A percentile compares a stretch with the other conserved stretches of the same genome.
These are phyloP conservation scores for Colletotrichum musae DNA, from an alignment of 2,329 filamentous ascomycete genomes.

Conservation along the genomic window DNA sequence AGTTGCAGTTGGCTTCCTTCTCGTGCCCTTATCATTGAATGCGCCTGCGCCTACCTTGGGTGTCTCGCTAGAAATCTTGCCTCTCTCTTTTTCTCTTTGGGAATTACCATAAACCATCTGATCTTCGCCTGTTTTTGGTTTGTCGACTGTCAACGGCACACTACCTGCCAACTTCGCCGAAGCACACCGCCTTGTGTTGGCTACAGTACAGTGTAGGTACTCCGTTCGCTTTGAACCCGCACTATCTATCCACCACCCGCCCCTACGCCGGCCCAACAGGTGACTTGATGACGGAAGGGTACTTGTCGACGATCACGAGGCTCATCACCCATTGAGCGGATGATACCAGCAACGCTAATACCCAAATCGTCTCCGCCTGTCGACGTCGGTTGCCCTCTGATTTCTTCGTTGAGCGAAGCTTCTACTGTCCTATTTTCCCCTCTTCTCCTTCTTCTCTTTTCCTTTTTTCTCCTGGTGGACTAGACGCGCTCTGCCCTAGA, in stretches of 20 bases:
- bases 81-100: slow-evolving; percentile 1
- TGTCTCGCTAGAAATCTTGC: not conserved
- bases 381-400: slow-evolving; percentile 1
- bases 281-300: slow-evolving; percentile 41
- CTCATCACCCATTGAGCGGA: slow-evolving; percentile 37
- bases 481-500: not conserved
- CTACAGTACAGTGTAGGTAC: not conserved
- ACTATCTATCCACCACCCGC: slow-evolving; percentile 1
- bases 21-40: not conserved
- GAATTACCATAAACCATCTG: slow-evolving; percentile 35
- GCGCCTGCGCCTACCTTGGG: not conserved
- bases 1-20: no score
- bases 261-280: slow-evolving; percentile 13
- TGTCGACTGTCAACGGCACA: slow-evolving; percentile 3
- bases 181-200: slow-evolving; percentile 18
- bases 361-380: slow-evolving; percentile 25
- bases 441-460: no score
- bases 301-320: slow-evolving; percentile 38
- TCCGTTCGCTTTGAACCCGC: slow-evolving; percentile 15
- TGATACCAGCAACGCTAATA: slow-evolving; percentile 29
- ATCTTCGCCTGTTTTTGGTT: slow-evolving; percentile 32
- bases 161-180: not conserved
- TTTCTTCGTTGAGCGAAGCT: slow-evolving; percentile 1
- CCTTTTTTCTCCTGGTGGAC: not conserved
- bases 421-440: not conserved